Evolutionary conservation across 495 filamentous ascomycete species (phyloP).

Genomic region (Annulohypoxylon stygium): DNA sequence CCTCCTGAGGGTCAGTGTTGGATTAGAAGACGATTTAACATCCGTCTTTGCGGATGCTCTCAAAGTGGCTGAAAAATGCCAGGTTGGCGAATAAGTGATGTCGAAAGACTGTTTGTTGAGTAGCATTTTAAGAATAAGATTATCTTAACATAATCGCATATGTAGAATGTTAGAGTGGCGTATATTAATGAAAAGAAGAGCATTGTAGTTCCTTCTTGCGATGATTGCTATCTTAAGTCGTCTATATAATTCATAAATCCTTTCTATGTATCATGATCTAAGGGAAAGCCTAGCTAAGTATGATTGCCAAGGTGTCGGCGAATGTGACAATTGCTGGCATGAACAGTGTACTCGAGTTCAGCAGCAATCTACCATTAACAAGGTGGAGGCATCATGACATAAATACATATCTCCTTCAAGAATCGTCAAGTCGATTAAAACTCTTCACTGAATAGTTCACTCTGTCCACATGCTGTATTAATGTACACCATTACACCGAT

Average conservation of each 20-base stretch:
- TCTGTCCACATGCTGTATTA: constrained; percentile 48
- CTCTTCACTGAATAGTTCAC: constrained; percentile 17
- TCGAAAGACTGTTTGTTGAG: no score
- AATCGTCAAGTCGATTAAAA: background rate
- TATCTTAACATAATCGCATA: background rate
- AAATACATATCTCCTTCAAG: background rate
- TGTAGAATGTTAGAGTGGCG: background rate
- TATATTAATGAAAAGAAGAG: background rate
- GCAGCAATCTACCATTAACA: constrained; percentile 13
- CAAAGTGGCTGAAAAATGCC: constrained; percentile 55
- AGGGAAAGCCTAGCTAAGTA: background rate
- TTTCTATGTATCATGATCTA: background rate
- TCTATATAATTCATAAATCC: background rate
- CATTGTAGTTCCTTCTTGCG: background rate
- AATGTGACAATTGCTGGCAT: background rate
- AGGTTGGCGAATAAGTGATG: constrained; percentile 20
- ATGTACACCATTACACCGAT: constrained; percentile 55
- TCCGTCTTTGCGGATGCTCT: constrained; percentile 64
- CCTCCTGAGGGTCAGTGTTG: constrained; percentile 89
- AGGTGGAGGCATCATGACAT: constrained; percentile 15
- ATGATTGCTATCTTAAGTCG: background rate
- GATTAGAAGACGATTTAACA: constrained; percentile 80
- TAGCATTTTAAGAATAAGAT: background rate
- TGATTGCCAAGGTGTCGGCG: background rate
- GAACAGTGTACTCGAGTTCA: background rate